Percentiles rank a stretch among this genome's conserved stretches.
Conservation (phyloP, 208 protist species). For the Crithidia mellificae region DNA sequence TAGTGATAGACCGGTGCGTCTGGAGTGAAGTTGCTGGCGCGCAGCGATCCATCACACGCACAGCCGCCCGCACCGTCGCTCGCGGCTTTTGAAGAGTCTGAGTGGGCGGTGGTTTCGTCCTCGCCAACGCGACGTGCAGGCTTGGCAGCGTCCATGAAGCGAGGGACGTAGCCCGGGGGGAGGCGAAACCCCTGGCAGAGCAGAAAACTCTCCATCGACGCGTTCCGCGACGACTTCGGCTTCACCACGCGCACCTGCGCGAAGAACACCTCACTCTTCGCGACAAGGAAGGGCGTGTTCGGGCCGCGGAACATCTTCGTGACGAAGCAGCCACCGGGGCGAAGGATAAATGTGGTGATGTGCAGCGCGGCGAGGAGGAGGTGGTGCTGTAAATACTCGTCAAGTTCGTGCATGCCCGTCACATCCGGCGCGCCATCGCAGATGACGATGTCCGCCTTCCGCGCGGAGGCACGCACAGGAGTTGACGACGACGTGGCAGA, state of each 20-base stretch:
- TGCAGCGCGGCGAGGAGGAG: slow-evolving; percentile 97
- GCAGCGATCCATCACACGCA: background rate
- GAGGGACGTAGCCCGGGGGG: slow-evolving; percentile 81
- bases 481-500: background rate
- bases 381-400: slow-evolving; percentile 99
- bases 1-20: slow-evolving; percentile 18
- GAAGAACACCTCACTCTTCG: slow-evolving; percentile 98
- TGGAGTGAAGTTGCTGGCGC: slow-evolving; percentile 15
- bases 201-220: slow-evolving; percentile 96
- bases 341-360: slow-evolving; percentile 97
- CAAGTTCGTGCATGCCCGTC: slow-evolving; percentile 98
- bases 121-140: background rate
- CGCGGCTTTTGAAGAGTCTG: background rate
- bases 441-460: slow-evolving; percentile 96
- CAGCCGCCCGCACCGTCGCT: background rate
- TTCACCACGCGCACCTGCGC: slow-evolving; percentile 94
- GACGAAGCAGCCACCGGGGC: slow-evolving; percentile 93
- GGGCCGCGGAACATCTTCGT: slow-evolving; percentile 99
- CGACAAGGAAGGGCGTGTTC: slow-evolving; percentile 91
- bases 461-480: slow-evolving; percentile 8
- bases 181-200: slow-evolving; percentile 93
- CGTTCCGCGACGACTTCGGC: slow-evolving; percentile 95
- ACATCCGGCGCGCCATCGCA: slow-evolving; percentile 99
- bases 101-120: too few relatives aligned
- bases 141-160: slow-evolving; percentile 30